A percentile compares a stretch with the other conserved stretches of the same genome.
phyloP scores from a whole-genome alignment of 2,329 filamentous ascomycete genomes.

The Talaromyces sp. region DNA sequence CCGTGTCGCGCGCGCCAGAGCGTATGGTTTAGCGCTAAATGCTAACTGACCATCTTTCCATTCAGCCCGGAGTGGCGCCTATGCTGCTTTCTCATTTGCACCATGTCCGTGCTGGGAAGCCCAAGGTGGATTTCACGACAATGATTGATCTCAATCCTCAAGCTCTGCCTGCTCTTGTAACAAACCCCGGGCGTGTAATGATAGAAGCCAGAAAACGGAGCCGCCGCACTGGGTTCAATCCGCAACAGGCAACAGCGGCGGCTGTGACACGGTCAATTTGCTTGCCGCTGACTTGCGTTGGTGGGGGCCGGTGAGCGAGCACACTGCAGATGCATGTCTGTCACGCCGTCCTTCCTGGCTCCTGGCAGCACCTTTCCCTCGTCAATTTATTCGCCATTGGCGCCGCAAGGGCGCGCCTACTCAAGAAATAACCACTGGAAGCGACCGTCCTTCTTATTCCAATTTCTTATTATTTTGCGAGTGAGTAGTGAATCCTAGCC shows the following conservation, averaged over 20 bases:
- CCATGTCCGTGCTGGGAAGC: background rate
- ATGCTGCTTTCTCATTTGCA: background rate
- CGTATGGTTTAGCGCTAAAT: slow-evolving; percentile 6
- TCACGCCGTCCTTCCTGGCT: background rate
- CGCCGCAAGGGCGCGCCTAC: slow-evolving; percentile 26
- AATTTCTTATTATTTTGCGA: background rate
- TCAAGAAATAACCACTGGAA: background rate
- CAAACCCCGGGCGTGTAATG: background rate
- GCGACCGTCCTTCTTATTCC: background rate
- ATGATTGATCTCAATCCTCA: background rate
- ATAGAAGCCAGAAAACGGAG: background rate
- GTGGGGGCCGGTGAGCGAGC: background rate
- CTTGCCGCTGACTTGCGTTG: background rate
- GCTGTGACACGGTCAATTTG: slow-evolving; percentile 8
- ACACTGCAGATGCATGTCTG: background rate
- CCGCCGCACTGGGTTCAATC: background rate
- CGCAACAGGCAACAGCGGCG: background rate
- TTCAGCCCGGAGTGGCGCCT: background rate
- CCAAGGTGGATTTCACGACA: background rate
- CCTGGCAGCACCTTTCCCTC: slow-evolving; percentile 4
- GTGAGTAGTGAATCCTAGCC: background rate
- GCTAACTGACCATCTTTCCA: background rate
- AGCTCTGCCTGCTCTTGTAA: no score
- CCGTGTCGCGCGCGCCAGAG: slow-evolving; percentile 14
- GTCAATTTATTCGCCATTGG: slow-evolving; percentile 28